A percentile compares a stretch with the other conserved stretches of the same genome.
phyloP scores from a whole-genome alignment of 176 grass and related monocot species.

The Aegilops sharonensis region DNA sequence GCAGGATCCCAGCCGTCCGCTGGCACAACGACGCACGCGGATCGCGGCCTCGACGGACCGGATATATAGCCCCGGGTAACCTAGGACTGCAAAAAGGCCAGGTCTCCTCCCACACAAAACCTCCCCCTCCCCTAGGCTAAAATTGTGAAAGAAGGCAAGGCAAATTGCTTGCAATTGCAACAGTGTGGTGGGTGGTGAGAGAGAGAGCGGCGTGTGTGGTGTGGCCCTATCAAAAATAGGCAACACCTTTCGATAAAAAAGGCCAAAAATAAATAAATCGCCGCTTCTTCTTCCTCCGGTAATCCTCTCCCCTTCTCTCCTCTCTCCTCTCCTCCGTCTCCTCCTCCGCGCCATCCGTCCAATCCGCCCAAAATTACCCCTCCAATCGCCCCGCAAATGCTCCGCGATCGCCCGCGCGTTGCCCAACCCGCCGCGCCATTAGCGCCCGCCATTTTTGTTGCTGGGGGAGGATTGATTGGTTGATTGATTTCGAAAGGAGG shows the following conservation, averaged over 20 bases:
- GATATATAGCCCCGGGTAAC: background rate
- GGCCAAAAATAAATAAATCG: background rate
- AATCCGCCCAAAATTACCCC: constrained; percentile 5
- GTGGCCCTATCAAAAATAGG: constrained; percentile 1
- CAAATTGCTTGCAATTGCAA: background rate
- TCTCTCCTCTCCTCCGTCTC: constrained; percentile 28
- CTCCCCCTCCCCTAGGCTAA: background rate
- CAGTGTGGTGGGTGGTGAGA: background rate
- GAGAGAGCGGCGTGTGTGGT: background rate
- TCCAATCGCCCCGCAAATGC: constrained; percentile 24
- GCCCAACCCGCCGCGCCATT: constrained; percentile 16
- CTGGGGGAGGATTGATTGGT: background rate
- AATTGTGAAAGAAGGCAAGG: background rate
- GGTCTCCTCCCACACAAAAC: background rate
- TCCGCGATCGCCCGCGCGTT: constrained; percentile 7
- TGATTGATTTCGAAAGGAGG: background rate
- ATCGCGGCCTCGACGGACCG: background rate
- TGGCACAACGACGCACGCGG: background rate
- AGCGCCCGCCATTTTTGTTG: background rate
- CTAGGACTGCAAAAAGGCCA: background rate
- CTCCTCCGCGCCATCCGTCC: constrained; percentile 1
- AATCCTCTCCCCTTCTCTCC: background rate
- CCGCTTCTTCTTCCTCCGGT: background rate
- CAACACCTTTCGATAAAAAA: background rate
- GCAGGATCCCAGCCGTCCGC: too few relatives aligned